Conservation (phyloP, 2,329 filamentous ascomycete species). For the Penicillium digitatum region DNA sequence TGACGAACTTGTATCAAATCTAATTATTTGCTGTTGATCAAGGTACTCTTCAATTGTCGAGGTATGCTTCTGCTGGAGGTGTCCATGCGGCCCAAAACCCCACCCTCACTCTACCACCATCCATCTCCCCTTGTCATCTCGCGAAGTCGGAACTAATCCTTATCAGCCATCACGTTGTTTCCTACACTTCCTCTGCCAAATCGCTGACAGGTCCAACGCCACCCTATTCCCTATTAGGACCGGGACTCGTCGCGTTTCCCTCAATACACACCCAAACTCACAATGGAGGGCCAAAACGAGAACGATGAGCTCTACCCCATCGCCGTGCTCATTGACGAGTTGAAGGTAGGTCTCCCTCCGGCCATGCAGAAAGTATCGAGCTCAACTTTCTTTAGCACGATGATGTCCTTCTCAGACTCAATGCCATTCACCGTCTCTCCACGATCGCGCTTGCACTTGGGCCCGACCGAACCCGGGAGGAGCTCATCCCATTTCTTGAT, state of each 20-base stretch:
- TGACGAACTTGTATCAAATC: neutral
- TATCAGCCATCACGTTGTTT: constrained; percentile 5
- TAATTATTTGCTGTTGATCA: constrained; percentile 17
- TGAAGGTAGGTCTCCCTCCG: constrained; percentile 65
- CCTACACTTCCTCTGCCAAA: constrained; percentile 1
- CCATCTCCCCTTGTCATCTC: constrained; percentile 26
- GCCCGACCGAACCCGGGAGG: constrained; percentile 92
- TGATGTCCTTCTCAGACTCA: constrained; percentile 94
- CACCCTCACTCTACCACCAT: constrained; percentile 28
- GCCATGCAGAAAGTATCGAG: constrained; percentile 5
- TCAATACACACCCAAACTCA: constrained; percentile 41
- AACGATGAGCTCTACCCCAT: constrained; percentile 99
- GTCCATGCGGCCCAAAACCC: constrained; percentile 37
- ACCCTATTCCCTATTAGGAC: constrained; percentile 28
- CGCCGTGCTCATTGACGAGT: constrained; percentile 97
- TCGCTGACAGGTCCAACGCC: constrained; percentile 15
- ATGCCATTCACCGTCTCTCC: constrained; percentile 95
- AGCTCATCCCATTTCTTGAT: constrained; percentile 98
- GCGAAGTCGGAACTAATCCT: constrained; percentile 17
- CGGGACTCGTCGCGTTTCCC: constrained; percentile 28
- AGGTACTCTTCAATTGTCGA: constrained; percentile 6
- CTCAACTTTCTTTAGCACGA: constrained; percentile 67
- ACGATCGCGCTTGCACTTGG: constrained; percentile 96
- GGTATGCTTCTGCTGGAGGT: constrained; percentile 28
- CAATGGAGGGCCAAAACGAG: constrained; percentile 86